Percentiles rank a stretch among this genome's conserved stretches.
phyloP scores from a whole-genome alignment of 345 rosid species.

The Eucalyptus sp. region DNA sequence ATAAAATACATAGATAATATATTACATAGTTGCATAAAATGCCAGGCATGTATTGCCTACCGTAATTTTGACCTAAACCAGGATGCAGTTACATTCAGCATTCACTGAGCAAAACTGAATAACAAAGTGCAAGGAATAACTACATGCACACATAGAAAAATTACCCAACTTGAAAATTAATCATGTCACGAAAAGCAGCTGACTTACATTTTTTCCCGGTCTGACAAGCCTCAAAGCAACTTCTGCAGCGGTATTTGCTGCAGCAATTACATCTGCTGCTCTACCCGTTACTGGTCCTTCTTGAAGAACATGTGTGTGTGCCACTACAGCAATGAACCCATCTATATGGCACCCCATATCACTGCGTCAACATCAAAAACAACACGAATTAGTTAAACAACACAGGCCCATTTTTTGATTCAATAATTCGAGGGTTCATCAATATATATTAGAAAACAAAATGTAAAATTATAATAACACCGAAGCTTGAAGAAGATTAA shows the following conservation, averaged over 20 bases:
- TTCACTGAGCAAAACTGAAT: not conserved
- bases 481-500: not conserved
- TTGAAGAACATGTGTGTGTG: constrained; percentile 77
- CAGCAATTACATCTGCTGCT: constrained; percentile 87
- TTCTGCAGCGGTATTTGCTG: constrained; percentile 93
- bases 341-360: constrained; percentile 98
- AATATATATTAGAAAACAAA: not conserved
- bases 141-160: not conserved
- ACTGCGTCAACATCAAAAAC: constrained; percentile 16
- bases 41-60: not conserved
- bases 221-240: constrained; percentile 97
- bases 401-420: not conserved
- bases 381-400: not conserved
- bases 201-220: constrained; percentile 85
- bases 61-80: not conserved
- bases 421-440: not conserved
- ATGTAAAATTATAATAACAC: not conserved
- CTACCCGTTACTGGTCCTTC: constrained; percentile 60
- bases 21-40: not conserved
- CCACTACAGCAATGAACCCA: constrained; percentile 97
- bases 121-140: not conserved
- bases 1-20: not conserved
- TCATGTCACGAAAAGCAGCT: not conserved
- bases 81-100: not conserved
- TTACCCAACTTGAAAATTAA: not conserved